Base-by-base conservation (phyloP, 192 early-diverging fungal genomes). In the Umbelopsis sp. region DNA sequence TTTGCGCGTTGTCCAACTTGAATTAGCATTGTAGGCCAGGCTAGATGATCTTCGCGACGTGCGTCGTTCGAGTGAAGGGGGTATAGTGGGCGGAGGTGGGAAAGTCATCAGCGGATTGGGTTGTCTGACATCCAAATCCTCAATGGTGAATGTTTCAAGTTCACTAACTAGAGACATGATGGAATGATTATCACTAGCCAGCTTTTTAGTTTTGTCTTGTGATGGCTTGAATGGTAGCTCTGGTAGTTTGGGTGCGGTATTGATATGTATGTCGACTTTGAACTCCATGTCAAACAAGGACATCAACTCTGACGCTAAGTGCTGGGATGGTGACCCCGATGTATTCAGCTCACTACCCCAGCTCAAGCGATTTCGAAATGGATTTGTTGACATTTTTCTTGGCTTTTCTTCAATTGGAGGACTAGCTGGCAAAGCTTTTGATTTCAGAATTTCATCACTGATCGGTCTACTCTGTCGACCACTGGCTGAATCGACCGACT, bases 241-340 rank as follows among this genome's bases (percentile, higher is more conserved):
- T 16, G 75, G 75, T 67, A 77, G 70, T 20, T 68, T 77, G 12
- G 74, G 71, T 13, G 78, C 53, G 12, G 71, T 67, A 47, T 69
- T 67, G 11, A 76, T 18, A 21, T 72, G 49, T 10, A 76, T 71
- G 41, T 78, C 70, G 8, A 78, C 53, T 18, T 65, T 55, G 51
- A 80, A 80, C 22, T 80, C 78, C 78, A 80, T 80, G 51, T 80
- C 74, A 68, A 80, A 80, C 11, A 80, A 46, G 27, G 64, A 73
- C 70, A 76, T 76, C 16, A 80, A 53, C 52, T 80, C 78, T 15
- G 64, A 66, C 4, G 78, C 78, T 4, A 80, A 46, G 33, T 71
- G 66, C 41, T 80, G 78, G 13, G 78, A 69, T 15, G 69, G 65
- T 18, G 50, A 55, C 51, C 61, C 51, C 2, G 74, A 75, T 1